A percentile compares a stretch with the other conserved stretches of the same genome.
phyloP scores from a whole-genome alignment of 495 filamentous ascomycete genomes.

The Penicillium lividum region DNA sequence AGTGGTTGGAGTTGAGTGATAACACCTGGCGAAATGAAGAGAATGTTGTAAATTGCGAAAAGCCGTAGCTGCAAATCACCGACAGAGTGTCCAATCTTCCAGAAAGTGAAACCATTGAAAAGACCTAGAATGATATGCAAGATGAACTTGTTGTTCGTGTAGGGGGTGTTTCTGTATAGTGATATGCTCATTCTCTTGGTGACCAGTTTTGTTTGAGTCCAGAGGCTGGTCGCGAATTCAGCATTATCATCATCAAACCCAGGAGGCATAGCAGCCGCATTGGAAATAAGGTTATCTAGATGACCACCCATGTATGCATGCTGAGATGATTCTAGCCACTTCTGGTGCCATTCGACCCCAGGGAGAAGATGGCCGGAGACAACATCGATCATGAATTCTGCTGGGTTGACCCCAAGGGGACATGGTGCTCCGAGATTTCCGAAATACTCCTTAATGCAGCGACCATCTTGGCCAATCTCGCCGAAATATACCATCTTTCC shows the following conservation, averaged over 20 bases:
- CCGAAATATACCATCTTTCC: slow-evolving; percentile 76
- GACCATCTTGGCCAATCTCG: slow-evolving; percentile 54
- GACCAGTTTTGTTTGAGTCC: slow-evolving; percentile 56
- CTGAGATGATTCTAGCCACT: slow-evolving; percentile 63
- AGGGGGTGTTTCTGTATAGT: slow-evolving; percentile 62
- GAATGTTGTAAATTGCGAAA: slow-evolving; percentile 52
- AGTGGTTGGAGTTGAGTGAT: slow-evolving; percentile 54
- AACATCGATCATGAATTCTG: slow-evolving; percentile 91
- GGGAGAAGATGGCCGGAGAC: slow-evolving; percentile 43
- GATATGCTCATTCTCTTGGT: slow-evolving; percentile 59
- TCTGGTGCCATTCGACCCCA: slow-evolving; percentile 54
- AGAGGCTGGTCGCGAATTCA: slow-evolving; percentile 61
- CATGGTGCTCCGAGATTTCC: slow-evolving; percentile 74
- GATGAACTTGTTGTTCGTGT: slow-evolving; percentile 63
- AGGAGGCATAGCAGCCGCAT: slow-evolving; percentile 35
- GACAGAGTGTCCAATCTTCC: slow-evolving; percentile 31
- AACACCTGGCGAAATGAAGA: slow-evolving; percentile 51
- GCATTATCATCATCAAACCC: slow-evolving; percentile 36
- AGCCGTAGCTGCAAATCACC: slow-evolving; percentile 30
- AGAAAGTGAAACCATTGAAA: slow-evolving; percentile 47
- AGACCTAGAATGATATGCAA: slow-evolving; percentile 38
- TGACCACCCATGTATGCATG: slow-evolving; percentile 41
- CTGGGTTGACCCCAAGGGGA: slow-evolving; percentile 71
- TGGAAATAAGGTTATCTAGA: slow-evolving; percentile 54
- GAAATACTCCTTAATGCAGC: slow-evolving; percentile 68